Evolutionary conservation across 2,329 filamentous ascomycete species (phyloP).

Genomic region (Drechslera avenae): DNA sequence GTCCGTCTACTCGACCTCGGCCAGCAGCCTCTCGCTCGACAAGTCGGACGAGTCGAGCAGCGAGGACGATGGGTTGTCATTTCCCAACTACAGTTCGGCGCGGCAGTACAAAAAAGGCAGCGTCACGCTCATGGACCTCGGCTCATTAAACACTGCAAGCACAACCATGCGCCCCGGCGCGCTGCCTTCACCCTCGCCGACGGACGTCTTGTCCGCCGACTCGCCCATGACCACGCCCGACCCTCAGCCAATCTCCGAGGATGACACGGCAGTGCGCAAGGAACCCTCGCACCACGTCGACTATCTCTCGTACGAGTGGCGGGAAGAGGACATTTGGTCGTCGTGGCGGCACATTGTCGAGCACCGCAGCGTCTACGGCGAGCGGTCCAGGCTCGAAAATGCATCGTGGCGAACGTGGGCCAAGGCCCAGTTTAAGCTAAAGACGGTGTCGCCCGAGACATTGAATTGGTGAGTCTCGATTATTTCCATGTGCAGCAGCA

Average conservation of each 20-base stretch:
- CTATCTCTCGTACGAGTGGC: conserved; percentile 91
- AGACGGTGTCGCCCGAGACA: conserved; percentile 86
- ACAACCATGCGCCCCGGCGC: conserved; percentile 43
- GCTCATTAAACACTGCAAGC: conserved; percentile 47
- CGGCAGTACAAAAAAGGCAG: conserved; percentile 19
- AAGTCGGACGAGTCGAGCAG: conserved; percentile 55
- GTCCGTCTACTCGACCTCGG: conserved; percentile 67
- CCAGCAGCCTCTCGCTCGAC: conserved; percentile 66
- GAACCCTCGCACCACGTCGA: conserved; percentile 90
- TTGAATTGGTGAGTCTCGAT: conserved; percentile 78
- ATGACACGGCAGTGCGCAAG: conserved; percentile 76
- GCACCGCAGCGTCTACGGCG: conserved; percentile 77
- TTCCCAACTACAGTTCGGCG: conserved; percentile 51
- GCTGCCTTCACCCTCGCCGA: conserved; percentile 58
- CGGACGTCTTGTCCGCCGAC: conserved; percentile 51
- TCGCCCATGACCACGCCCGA: conserved; percentile 62
- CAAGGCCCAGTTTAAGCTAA: conserved; percentile 85
- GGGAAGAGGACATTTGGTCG: conserved; percentile 94
- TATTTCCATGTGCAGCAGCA: conserved; percentile 29
- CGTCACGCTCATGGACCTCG: conserved; percentile 1
- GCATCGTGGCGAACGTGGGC: conserved; percentile 98
- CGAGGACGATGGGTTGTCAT: conserved; percentile 52
- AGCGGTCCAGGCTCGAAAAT: conserved; percentile 85
- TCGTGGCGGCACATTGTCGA: conserved; percentile 94
- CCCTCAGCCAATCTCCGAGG: conserved; percentile 64